Conservation (phyloP, 2,329 filamentous ascomycete genomes). For the Penicillium sclerotigenum region DNA sequence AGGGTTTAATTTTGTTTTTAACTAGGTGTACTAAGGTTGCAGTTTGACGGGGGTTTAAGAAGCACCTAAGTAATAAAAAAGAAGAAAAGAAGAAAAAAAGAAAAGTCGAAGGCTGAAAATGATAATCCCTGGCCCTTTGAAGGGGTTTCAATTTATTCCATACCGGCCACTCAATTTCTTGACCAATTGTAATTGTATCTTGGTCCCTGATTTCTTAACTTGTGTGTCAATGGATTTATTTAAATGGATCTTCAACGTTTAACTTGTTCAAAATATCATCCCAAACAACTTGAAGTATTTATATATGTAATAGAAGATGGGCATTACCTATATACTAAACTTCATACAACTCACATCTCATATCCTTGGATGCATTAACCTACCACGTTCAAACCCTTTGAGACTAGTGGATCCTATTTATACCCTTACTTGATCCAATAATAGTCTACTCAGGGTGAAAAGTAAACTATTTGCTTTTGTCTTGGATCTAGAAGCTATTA, state of each 20-base stretch:
- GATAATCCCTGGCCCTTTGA: neutral
- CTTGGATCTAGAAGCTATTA: neutral
- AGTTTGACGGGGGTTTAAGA: neutral
- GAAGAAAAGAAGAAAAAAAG: neutral
- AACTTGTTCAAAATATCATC: neutral
- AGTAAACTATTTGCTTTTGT: neutral
- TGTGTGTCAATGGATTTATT: neutral
- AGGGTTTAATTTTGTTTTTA: neutral
- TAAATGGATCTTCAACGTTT: no score
- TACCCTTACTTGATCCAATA: constrained; percentile 1
- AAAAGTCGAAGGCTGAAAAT: neutral
- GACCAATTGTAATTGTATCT: constrained; percentile 2
- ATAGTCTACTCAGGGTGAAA: neutral
- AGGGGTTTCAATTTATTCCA: constrained; percentile 9
- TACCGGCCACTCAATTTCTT: constrained; percentile 12
- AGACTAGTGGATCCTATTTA: constrained; percentile 5
- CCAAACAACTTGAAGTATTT: no score
- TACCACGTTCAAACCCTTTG: neutral
- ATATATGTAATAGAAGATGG: neutral
- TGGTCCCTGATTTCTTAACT: constrained; percentile 1
- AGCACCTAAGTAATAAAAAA: neutral
- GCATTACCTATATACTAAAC: neutral
- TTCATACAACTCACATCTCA: neutral
- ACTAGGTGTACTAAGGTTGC: neutral
- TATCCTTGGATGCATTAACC: neutral